These are phyloP conservation scores for Ichthyophthirius multifiliis DNA, from an alignment of 169 alveolate species.

Conservation along the genomic window DNA sequence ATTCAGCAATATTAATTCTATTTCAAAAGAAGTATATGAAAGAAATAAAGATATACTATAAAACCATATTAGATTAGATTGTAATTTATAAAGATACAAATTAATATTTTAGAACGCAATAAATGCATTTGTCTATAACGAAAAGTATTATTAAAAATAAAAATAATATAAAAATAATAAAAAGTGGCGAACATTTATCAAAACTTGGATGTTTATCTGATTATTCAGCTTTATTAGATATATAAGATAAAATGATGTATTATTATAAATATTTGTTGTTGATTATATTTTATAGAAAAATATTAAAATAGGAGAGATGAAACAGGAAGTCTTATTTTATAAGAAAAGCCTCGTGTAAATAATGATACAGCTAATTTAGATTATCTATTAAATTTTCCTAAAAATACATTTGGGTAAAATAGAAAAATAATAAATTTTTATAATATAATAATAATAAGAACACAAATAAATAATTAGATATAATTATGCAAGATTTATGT, in stretches of 20 bases:
- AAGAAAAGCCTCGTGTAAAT: constrained; percentile 34
- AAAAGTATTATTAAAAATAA: background rate
- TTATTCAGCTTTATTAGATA: constrained; percentile 15
- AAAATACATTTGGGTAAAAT: constrained; percentile 37
- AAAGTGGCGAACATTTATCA: constrained; percentile 26
- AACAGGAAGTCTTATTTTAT: constrained; percentile 9
- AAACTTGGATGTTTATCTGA: constrained; percentile 24
- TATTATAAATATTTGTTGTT: background rate
- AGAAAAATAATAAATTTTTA: background rate
- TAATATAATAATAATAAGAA: background rate
- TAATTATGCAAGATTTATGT: constrained; percentile 37
- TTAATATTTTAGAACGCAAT: constrained; percentile 20
- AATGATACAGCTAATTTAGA: constrained; percentile 21
- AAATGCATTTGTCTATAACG: constrained; percentile 23
- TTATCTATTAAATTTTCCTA: constrained; percentile 4
- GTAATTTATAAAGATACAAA: constrained; percentile 14
- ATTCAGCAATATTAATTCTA: no score
- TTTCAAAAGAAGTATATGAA: constrained; percentile 4
- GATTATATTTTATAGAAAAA: background rate
- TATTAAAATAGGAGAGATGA: background rate
- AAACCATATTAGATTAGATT: background rate
- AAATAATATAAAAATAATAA: background rate
- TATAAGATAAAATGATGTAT: constrained; percentile 15
- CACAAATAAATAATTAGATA: background rate
- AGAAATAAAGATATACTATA: constrained; percentile 15